These are phyloP conservation scores for Mycena indigotica DNA, from an alignment of 768 basidiomycete genomes.

Conservation along the genomic window DNA sequence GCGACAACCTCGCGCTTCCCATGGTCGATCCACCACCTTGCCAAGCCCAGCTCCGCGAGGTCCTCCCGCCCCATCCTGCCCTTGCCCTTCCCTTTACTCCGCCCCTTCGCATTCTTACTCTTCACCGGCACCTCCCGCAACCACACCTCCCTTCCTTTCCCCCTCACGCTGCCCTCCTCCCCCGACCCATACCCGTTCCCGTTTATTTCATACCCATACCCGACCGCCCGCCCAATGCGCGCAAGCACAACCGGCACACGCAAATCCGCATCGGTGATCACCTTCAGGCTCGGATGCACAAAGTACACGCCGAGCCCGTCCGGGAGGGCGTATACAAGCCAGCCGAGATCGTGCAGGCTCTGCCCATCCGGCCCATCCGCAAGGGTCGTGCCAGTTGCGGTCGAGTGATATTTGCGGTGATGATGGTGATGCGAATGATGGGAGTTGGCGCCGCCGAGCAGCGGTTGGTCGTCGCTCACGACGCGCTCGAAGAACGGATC, in stretches of 20 bases:
- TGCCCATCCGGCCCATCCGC: not conserved
- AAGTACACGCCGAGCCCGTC: conserved; percentile 70
- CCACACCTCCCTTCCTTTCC: conserved; percentile 74
- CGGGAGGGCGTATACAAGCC: conserved; percentile 77
- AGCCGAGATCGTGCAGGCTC: conserved; percentile 58
- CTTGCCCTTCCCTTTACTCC: conserved; percentile 14
- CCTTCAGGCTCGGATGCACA: conserved; percentile 58
- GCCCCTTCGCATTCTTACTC: conserved; percentile 20
- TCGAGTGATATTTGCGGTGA: conserved; percentile 4
- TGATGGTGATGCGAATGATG: not conserved
- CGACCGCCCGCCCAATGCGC: conserved; percentile 50
- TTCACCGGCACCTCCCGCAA: conserved; percentile 44
- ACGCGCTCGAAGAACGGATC: no score
- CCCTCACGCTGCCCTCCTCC: conserved; percentile 42
- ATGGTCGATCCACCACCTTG: conserved; percentile 70
- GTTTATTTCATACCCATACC: conserved; percentile 33
- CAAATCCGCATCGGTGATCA: conserved; percentile 74
- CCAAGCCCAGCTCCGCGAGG: conserved; percentile 36
- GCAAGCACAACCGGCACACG: conserved; percentile 54
- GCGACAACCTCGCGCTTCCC: conserved; percentile 50
- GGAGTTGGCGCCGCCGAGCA: conserved; percentile 9
- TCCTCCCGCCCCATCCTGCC: conserved; percentile 11
- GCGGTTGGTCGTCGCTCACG: conserved; percentile 22
- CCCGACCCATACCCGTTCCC: conserved; percentile 28
- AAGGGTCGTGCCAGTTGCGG: not conserved